Base-by-base conservation (phyloP, 192 early-diverging fungal genomes). In the Coemansia biformis region DNA sequence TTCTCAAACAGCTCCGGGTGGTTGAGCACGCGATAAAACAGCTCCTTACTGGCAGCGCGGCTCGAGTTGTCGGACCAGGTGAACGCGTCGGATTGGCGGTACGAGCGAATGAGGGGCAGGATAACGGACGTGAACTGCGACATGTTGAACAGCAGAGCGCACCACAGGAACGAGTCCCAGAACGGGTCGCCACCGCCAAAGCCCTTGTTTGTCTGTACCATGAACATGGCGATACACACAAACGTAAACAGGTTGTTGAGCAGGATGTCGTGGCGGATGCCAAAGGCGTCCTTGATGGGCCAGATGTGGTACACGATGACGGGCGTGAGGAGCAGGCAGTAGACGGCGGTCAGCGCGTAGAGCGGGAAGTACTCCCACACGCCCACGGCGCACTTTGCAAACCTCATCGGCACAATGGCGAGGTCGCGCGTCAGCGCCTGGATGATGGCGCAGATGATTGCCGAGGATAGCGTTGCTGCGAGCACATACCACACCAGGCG, bases 321-420 rank as follows among this genome's bases (percentile, higher is more conserved):
- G 0, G 74, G 74, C 5, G 67, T 65, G 18, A 76, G 41, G 11
- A 76, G 15, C 10, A 76, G 16, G 33, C 60, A 69, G 63, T 69
- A 69, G 6, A 76, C 1, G 30, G 67, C 74, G 5, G 50, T 59
- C 34, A 69, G 43, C 21, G 63, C 63, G 39, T 69, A 69, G 9
- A 76, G 46, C 19, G 74, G 66, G 22, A 66, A 76, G 48, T 76
- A 76, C 53, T 76, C 74, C 74, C 66, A 76, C 9, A 70, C 66
- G 41, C 66, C 67, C 3, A 71, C 66, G 4, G 74, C 54, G 30
- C 74, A 76, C 22, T 47, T 52, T 4, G 69, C 59, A 46, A 58
- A 73, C 35, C 18, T 28, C 69, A 73, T 66, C 1, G 69, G 69
- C 13, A 66, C 63, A 26, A 73, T 61, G 5, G 57, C 33, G 42